Conservation (phyloP, 305 asterid genomes). For the Solanum hybrid region DNA sequence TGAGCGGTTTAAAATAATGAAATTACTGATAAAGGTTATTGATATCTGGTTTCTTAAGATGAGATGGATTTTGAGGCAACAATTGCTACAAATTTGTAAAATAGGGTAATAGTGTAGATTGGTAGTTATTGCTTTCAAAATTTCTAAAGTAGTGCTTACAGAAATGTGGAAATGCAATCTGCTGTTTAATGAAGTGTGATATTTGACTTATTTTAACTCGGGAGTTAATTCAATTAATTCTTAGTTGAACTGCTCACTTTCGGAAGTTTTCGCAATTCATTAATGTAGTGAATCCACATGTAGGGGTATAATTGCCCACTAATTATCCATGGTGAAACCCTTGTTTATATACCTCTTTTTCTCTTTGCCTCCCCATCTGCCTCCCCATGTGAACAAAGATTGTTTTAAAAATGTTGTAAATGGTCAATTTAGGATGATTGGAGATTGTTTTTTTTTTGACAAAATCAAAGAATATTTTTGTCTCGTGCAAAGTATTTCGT, state of each 20-base stretch:
- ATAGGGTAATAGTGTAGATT: background rate
- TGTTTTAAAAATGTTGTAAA: background rate
- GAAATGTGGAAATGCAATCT: background rate
- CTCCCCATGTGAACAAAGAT: background rate
- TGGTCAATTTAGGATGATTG: background rate
- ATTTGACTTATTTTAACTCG: background rate
- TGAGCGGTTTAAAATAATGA: background rate
- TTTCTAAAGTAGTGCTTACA: background rate
- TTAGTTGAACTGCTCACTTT: constrained; percentile 4
- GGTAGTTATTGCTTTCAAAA: background rate
- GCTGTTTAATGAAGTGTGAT: background rate
- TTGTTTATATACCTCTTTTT: background rate
- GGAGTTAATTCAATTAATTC: background rate
- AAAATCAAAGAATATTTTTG: background rate
- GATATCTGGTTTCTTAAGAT: background rate
- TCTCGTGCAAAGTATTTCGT: background rate
- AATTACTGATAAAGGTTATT: background rate
- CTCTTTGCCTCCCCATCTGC: background rate
- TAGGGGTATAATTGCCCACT: background rate
- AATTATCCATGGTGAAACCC: background rate
- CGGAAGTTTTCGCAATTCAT: background rate
- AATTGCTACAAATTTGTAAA: background rate
- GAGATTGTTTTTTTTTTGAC: background rate
- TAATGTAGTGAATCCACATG: background rate
- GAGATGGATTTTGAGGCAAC: background rate